These are phyloP conservation scores for Colletotrichum graminicola DNA, from an alignment of 2,329 filamentous ascomycete species.

Conservation along the genomic window DNA sequence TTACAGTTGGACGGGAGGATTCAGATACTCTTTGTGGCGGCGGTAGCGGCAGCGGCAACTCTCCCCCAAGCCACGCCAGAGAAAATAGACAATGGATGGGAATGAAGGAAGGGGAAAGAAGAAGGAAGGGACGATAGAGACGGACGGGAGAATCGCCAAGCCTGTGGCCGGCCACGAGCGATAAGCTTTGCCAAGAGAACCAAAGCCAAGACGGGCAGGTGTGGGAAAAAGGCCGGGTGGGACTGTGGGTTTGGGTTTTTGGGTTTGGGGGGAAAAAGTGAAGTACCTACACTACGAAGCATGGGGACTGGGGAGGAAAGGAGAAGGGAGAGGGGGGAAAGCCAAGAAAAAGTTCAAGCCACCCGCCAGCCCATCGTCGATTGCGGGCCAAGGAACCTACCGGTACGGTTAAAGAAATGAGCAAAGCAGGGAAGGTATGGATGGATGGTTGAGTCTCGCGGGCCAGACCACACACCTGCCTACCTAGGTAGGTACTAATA, in stretches of 20 bases:
- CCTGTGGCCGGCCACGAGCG: constrained; percentile 46
- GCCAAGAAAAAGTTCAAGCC: constrained; percentile 19
- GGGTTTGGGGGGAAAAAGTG: constrained; percentile 10
- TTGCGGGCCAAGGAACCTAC: too few species aligned
- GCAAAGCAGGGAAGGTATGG: constrained; percentile 1
- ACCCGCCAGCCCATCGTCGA: neutral
- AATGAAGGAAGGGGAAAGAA: neutral
- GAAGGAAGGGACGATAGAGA: constrained; percentile 6
- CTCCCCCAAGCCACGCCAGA: constrained; percentile 8
- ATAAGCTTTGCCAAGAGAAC: constrained; percentile 54
- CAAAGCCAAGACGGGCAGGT: constrained; percentile 44
- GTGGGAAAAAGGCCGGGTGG: constrained; percentile 28
- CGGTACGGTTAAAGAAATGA: neutral
- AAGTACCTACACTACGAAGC: neutral
- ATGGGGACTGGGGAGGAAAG: neutral
- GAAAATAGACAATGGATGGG: constrained; percentile 11
- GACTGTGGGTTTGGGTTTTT: constrained; percentile 31
- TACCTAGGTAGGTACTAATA: neutral
- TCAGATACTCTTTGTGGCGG: neutral
- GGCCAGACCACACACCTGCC: neutral
- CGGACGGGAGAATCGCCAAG: constrained; percentile 33
- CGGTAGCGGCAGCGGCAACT: constrained; percentile 5
- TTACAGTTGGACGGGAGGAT: constrained; percentile 8
- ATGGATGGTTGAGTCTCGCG: neutral
- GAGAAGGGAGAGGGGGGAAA: neutral